A percentile compares a stretch with the other conserved stretches of the same genome.
These are phyloP conservation scores for Aspergillus conjunctus DNA, from an alignment of 495 filamentous ascomycete genomes.

Conservation along the genomic window DNA sequence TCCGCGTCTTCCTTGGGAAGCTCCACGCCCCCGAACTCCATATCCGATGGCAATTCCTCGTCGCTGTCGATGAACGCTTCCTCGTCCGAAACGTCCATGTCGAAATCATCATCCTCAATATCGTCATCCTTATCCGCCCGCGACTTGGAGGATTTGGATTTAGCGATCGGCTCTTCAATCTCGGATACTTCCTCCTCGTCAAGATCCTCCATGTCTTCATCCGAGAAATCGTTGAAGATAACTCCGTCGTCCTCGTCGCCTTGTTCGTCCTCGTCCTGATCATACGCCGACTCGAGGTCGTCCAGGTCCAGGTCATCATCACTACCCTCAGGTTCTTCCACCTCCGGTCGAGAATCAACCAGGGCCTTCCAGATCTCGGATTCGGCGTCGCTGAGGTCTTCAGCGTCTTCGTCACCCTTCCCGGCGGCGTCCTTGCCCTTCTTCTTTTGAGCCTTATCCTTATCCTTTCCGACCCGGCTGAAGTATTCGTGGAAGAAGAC, in stretches of 20 bases:
- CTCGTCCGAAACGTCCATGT: slow-evolving; percentile 55
- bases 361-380: slow-evolving; percentile 92
- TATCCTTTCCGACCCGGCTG: slow-evolving; percentile 70
- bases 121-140: slow-evolving; percentile 43
- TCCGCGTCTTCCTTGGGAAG: slow-evolving; percentile 41
- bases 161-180: slow-evolving; percentile 27
- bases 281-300: slow-evolving; percentile 60
- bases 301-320: slow-evolving; percentile 67
- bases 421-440: slow-evolving; percentile 46
- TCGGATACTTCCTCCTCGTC: slow-evolving; percentile 47
- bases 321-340: slow-evolving; percentile 65
- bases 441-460: slow-evolving; percentile 59
- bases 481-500: slow-evolving; percentile 99
- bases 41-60: slow-evolving; percentile 56
- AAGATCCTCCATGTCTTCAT: slow-evolving; percentile 51
- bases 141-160: slow-evolving; percentile 38
- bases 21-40: slow-evolving; percentile 46
- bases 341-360: slow-evolving; percentile 74
- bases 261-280: slow-evolving; percentile 49
- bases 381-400: slow-evolving; percentile 49
- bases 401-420: slow-evolving; percentile 32
- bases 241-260: slow-evolving; percentile 57
- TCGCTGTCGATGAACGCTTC: slow-evolving; percentile 57
- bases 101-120: slow-evolving; percentile 51
- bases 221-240: slow-evolving; percentile 51